Evolutionary conservation across 331 rosid genomes (phyloP), one percentile per base, ranked within the genome.

Genomic region (Pyracantha coccinea): DNA sequence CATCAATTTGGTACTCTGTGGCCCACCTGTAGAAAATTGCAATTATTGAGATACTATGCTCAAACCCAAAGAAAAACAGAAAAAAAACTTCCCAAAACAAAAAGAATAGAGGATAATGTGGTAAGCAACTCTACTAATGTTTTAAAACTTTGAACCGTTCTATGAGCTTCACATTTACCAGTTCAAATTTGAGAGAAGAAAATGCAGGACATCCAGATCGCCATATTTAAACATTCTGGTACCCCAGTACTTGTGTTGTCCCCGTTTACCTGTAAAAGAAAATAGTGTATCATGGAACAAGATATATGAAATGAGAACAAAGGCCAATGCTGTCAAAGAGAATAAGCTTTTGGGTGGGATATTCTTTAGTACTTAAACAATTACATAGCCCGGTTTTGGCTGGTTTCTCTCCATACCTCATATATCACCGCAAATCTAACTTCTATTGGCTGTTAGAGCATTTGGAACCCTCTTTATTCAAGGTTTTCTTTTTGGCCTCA

Each of bases 161-260:
- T 20, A 68, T 55, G 53, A 76, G 74, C 55, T 75, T 73, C 72
- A 79, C 77, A 79, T 67, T 72, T 90, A 92, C 97, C 97, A 92
- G 83, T 82, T 90, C 84, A 94, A 81, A 87, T 94, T 94, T 65
- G 99, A 94, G 81, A 94, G 88, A 82, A 94, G 97, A 81, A 90
- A 92, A 86, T 94, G 95, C 77, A 94, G 78, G 75, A 92, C 96
- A 80, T 88, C 96, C 60, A 54, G 93, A 65, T 91, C 97, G 0
- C 92, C 93, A 58, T 90, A 94, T 83, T 88, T 92, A 87, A 94
- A 91, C 97, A 91, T 94, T 81, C 90, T 83, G 58, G 99, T 92
- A 69, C 99, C 96, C 97, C 97, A 94, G 80, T 85, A 84, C 58
- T 94, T 94, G 86, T 94, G 99, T 32, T 88, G 89, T 61, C 99